These are phyloP conservation scores for Cylindricascospora bacillispora DNA, from an alignment of 1,139 yeast species.

Conservation along the genomic window DNA sequence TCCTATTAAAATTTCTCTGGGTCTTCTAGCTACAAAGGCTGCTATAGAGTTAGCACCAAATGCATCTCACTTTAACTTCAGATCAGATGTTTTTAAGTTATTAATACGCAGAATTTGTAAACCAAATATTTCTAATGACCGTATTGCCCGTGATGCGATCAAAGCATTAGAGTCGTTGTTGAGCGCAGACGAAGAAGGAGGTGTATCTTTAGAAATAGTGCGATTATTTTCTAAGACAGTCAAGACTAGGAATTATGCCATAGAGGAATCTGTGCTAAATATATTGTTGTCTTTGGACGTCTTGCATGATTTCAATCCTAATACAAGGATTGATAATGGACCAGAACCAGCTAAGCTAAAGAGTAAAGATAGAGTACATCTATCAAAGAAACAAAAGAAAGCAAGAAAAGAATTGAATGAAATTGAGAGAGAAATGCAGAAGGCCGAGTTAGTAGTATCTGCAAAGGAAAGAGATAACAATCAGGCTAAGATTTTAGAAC, in stretches of 20 bases:
- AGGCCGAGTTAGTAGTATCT: conserved; percentile 78
- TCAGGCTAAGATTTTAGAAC: conserved; percentile 74
- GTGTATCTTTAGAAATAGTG: conserved; percentile 61
- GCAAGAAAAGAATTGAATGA: conserved; percentile 73
- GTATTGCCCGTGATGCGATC: conserved; percentile 44
- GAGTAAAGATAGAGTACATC: conserved; percentile 80
- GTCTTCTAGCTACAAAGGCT: conserved; percentile 32
- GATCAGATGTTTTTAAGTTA: conserved; percentile 57
- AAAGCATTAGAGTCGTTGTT: conserved; percentile 54
- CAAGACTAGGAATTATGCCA: conserved; percentile 61
- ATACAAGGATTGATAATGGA: conserved; percentile 32
- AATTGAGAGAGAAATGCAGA: conserved; percentile 79
- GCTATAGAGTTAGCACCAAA: conserved; percentile 65
- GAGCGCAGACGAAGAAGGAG: conserved; percentile 68
- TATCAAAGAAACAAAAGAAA: conserved; percentile 79
- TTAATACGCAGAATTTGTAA: conserved; percentile 54
- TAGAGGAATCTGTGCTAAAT: conserved; percentile 74
- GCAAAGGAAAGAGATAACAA: conserved; percentile 73
- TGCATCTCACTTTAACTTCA: conserved; percentile 68
- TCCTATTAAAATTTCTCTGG: conserved; percentile 31
- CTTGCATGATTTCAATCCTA: conserved; percentile 71
- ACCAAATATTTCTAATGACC: conserved; percentile 36
- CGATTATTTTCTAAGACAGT: conserved; percentile 56
- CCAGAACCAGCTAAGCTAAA: conserved; percentile 40
- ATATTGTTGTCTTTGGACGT: conserved; percentile 61